Base-by-base conservation (phyloP, 352 stramenopile genomes). In the Pythium grandisporangium region DNA sequence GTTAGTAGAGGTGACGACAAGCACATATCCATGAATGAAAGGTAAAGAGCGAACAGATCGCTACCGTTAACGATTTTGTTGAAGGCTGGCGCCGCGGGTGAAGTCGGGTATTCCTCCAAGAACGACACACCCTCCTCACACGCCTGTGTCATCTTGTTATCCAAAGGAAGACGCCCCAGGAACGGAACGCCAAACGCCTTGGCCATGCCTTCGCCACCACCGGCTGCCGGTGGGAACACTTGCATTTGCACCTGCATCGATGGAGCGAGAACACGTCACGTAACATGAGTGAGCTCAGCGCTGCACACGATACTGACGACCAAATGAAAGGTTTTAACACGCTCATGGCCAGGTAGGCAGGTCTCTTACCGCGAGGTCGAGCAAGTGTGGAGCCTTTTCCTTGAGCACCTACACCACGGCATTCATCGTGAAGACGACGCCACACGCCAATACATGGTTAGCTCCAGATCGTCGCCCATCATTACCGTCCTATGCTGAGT, bases 71-170 rank as follows among this genome's bases (percentile, higher is more conserved):
- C 74, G 45, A 93, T 90, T 46, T 66, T 64, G 25, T 56, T 58
- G 40, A 93, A 93, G 10, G 74, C 74, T 8, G 70, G 68, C 6
- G 75, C 75, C 1, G 76, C 80, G 10, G 77, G 61, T 12, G 80
- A 90, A 25, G 70, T 41, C 8, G 84, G 79, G 43, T 89, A 90
- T 45, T 89, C 76, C 29, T 98, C 85, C 13, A 97, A 58, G 67
- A 98, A 97, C 14, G 78, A 88, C 46, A 93, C 75, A 19, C 96
- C 96, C 42, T 96, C 70, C 54, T 99, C 97, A 65, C 96, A 99
- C 0, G 93, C 75, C 42, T 88, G 71, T 12, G 97, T 95, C 53
- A 99, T 84, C 51, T 98, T 97, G 26, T 95, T 84, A 69, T 99
- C 96, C 19, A 99, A 67, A 1, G 96, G 96, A 36, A 99, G 49